phyloP scores from a whole-genome alignment of 2,329 filamentous ascomycete genomes.

The Colletotrichum gloeosporioides region DNA sequence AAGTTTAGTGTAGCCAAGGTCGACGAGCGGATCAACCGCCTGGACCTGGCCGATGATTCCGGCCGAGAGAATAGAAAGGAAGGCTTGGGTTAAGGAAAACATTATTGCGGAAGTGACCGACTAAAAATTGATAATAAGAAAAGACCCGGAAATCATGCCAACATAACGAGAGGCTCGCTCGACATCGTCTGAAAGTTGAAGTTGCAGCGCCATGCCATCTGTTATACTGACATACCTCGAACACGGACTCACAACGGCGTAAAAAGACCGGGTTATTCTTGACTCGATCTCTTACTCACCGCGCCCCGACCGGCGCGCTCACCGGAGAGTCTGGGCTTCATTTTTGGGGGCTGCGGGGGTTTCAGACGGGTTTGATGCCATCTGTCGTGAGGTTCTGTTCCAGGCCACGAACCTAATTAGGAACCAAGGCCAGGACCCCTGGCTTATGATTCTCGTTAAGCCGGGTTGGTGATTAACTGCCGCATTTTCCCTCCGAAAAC shows the following conservation, averaged over 20 bases:
- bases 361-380: slow-evolving; percentile 11
- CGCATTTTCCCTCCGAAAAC: not conserved
- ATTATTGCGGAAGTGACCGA: slow-evolving; percentile 7
- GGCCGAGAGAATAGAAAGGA: slow-evolving; percentile 14
- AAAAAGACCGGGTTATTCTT: not conserved
- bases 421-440: not conserved
- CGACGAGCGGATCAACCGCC: slow-evolving; percentile 43
- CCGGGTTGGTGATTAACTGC: not conserved
- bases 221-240: not conserved
- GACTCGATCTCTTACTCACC: not conserved
- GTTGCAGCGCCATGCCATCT: not conserved
- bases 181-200: not conserved
- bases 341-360: not conserved
- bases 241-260: not conserved
- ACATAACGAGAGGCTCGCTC: not conserved
- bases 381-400: not conserved
- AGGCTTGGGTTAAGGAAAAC: not conserved
- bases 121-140: not conserved
- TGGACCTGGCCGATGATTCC: slow-evolving; percentile 5
- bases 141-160: not conserved
- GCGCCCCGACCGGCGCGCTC: not conserved
- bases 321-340: not conserved
- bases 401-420: not conserved
- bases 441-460: not conserved
- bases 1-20: slow-evolving; percentile 73